A percentile compares a stretch with the other conserved stretches of the same genome.
phyloP scores from a whole-genome alignment of 2,329 filamentous ascomycete genomes.

The Ascochyta viciae-villosae region DNA sequence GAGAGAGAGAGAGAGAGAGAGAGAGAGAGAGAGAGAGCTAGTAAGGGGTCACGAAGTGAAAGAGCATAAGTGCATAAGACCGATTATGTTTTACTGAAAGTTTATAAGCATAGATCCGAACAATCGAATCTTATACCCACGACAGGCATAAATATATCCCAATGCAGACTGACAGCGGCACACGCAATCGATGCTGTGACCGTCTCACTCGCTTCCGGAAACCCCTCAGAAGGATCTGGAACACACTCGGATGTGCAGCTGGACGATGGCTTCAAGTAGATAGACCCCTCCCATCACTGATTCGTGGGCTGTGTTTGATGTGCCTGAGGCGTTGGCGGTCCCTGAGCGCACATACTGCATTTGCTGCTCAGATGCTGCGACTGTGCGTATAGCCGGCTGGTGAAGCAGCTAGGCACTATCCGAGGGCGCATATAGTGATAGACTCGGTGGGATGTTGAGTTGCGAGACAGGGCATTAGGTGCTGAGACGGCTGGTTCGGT shows the following conservation, averaged over 20 bases:
- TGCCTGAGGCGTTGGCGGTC: background rate
- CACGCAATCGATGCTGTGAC: background rate
- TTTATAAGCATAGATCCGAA: no score
- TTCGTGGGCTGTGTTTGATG: background rate
- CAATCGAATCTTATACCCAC: no score
- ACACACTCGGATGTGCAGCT: background rate
- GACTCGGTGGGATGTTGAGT: background rate
- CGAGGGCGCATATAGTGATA: no score
- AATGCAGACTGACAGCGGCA: slow-evolving; percentile 1
- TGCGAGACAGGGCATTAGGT: slow-evolving; percentile 6
- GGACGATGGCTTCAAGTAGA: slow-evolving; percentile 4
- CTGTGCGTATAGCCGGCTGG: background rate
- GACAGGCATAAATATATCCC: background rate
- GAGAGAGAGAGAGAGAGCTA: background rate
- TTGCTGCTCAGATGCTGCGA: background rate
- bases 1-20: no score
- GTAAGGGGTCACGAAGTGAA: background rate
- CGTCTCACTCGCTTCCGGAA: slow-evolving; percentile 1
- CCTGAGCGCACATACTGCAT: background rate
- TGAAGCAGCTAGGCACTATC: background rate
- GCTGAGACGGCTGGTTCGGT: slow-evolving; percentile 4
- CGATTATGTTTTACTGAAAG: no score
- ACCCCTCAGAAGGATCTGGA: background rate
- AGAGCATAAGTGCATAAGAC: no score
- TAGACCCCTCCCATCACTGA: background rate